Conservation (phyloP, 495 filamentous ascomycete species). For the Daldinia caldariorum region DNA sequence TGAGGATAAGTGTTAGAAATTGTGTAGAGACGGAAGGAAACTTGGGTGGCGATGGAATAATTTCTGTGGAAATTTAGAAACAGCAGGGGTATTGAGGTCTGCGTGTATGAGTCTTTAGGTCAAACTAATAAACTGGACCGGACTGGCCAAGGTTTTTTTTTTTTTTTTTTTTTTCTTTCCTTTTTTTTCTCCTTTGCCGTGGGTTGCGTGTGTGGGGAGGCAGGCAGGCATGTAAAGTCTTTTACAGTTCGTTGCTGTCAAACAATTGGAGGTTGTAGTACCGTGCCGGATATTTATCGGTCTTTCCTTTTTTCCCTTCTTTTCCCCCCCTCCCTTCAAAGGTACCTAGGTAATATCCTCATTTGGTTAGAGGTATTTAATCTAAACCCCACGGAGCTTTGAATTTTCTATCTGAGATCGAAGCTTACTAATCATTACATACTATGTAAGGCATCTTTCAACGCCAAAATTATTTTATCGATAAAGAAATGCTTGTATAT, state of each 20-base stretch:
- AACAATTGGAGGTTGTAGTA: conserved; percentile 20
- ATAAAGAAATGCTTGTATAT: not conserved
- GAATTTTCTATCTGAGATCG: conserved; percentile 5
- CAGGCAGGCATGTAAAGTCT: not conserved
- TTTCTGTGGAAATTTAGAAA: not conserved
- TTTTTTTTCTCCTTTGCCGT: conserved; percentile 25
- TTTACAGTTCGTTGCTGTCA: conserved; percentile 15
- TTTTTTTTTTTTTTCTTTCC: conserved; percentile 5
- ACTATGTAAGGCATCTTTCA: no score
- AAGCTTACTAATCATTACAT: conserved; percentile 2
- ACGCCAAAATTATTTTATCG: conserved; percentile 1
- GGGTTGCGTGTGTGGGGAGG: conserved; percentile 13
- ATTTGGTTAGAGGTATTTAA: not conserved
- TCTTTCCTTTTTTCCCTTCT: conserved; percentile 34
- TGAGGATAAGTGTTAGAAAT: no score
- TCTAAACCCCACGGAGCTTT: not conserved
- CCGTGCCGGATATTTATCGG: conserved; percentile 41
- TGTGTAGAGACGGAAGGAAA: no score
- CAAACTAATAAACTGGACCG: not conserved
- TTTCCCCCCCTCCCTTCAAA: not conserved
- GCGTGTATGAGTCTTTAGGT: not conserved
- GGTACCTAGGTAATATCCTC: not conserved
- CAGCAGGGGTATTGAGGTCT: no score
- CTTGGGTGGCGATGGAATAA: conserved; percentile 15
- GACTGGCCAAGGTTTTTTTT: conserved; percentile 2